Base-by-base conservation (phyloP, 2,329 filamentous ascomycete genomes). In the Pezicula rhizophila region DNA sequence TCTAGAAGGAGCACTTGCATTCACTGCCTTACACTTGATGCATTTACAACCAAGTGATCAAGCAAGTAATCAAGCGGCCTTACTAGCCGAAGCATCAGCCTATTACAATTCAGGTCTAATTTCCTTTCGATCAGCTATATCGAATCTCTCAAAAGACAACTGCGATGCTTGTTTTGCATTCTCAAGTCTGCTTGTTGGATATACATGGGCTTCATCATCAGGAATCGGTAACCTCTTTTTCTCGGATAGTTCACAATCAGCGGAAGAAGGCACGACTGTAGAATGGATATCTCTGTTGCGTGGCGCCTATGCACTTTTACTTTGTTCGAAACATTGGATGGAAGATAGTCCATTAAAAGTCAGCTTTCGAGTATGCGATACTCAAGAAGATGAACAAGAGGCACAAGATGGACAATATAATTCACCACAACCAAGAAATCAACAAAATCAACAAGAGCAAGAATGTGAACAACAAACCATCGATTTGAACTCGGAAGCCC, bases 1-100 rank as follows among this genome's bases (percentile, higher is more conserved):
- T 14, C 45, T 59, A 26, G 52, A 50, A 42, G 46, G 49, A 6
- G 38, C 58, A 11, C 47, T 59, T 15, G 53, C 57, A 23, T 31
- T 56, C 1, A 39, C 55, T 8, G 57, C 55, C 5, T 33, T 54
- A 5, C 57, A 59, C 34, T 46, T 57, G 5, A 45, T 52, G 15
- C 47, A 43, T 26, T 37, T 46, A 12, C 41, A 50, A 15, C 50
- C 52, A 10, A 41, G 39, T 20, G 38, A 49, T 7, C 41, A 45
- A 14, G 48, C 33, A 10, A 23, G 5, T 23, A 23, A 5, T 23
- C 23, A 23, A 23, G 23, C 23, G 23, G 25, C 12, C 5, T 46
- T 52, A 2, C 28, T 25, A 28, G 23, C 45, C 4, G 28, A 49
- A n/a, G 51, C 53, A 11, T 44, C 47, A 17, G 17, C 15, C 5